Base-by-base conservation (phyloP, 2,329 filamentous ascomycete species). In the Colletotrichum tanaceti region DNA sequence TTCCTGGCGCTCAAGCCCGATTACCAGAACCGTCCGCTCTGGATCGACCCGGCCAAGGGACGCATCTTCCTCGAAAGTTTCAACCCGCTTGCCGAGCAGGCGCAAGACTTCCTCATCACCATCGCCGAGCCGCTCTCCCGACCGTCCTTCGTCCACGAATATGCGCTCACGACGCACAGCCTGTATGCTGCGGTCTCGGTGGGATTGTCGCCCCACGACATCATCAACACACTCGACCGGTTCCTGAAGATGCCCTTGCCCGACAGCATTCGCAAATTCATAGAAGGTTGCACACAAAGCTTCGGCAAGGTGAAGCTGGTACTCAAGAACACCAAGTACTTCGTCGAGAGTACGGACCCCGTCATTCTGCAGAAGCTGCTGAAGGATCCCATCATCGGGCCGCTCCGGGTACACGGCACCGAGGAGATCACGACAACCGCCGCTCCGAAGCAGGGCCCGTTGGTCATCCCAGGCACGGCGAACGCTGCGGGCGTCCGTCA, bases 251-350 rank as follows among this genome's bases (percentile, higher is more conserved):
- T 92, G 2, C 90, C 92, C 9, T 83, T 98, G 14, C 94, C 95
- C 0, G 87, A 92, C n/a, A 88, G 90, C 55, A 92, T 98, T 70
- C 87, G 90, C 70, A 84, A 88, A 10, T 98, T 95, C 78, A 95
- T 95, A 72, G 82, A 80, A 32, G 89, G 89, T 70, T 96, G 93
- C 71, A 97, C 94, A 6, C 90, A 93, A 72, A 96, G 93, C 60
- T 98, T 96, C 77, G 96, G 96, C 72, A 98, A 98, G 80, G 94
- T 98, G 63, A 96, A 97, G 79, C 88, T 98, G 61, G 96, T 98
- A 52, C 80, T 98, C 71, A 97, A 97, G 79, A 92, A 98, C 75
- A 98, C 95, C 71, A 92, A 93, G 72, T 98, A 97, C 79, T 98
- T 92, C 74, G 90, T 98, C 70, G 96, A 99, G 80, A 98, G 93